Conservation (phyloP, 2,329 filamentous ascomycete genomes). For the Pseudocercospora pini-densiflorae region DNA sequence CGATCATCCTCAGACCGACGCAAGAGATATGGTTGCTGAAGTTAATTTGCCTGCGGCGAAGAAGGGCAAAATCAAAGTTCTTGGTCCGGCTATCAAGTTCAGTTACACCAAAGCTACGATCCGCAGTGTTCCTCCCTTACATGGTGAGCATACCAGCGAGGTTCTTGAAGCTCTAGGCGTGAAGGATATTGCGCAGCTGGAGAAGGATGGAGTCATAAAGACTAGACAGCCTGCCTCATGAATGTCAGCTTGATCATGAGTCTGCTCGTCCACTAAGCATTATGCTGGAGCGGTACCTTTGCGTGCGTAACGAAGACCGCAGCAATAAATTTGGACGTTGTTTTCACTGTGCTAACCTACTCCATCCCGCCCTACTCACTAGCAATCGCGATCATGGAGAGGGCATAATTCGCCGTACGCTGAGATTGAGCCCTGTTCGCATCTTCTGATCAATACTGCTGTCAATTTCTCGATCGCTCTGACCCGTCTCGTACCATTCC, state of each 20-base stretch:
- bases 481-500: too few relatives aligned
- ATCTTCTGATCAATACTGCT: too few relatives aligned
- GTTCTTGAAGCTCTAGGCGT: constrained; percentile 29
- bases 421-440: too few relatives aligned
- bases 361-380: too few relatives aligned
- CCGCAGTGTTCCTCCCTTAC: constrained; percentile 30
- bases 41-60: constrained; percentile 22
- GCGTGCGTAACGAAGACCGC: too few relatives aligned
- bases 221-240: constrained; percentile 16
- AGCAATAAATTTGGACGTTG: too few relatives aligned
- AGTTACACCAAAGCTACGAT: constrained; percentile 33
- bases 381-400: too few relatives aligned
- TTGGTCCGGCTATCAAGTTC: constrained; percentile 35
- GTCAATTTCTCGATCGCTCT: too few relatives aligned
- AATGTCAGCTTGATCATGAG: neutral
- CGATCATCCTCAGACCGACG: constrained; percentile 49
- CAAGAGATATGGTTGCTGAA: constrained; percentile 39
- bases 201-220: constrained; percentile 25
- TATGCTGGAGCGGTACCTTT: too few relatives aligned
- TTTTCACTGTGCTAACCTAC: too few relatives aligned
- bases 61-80: constrained; percentile 25
- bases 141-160: constrained; percentile 36
- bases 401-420: too few relatives aligned
- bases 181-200: constrained; percentile 22
- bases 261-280: neutral